These are phyloP conservation scores for Endocladia muricata DNA, from an alignment of 31 red algal genomes.

Conservation along the genomic window DNA sequence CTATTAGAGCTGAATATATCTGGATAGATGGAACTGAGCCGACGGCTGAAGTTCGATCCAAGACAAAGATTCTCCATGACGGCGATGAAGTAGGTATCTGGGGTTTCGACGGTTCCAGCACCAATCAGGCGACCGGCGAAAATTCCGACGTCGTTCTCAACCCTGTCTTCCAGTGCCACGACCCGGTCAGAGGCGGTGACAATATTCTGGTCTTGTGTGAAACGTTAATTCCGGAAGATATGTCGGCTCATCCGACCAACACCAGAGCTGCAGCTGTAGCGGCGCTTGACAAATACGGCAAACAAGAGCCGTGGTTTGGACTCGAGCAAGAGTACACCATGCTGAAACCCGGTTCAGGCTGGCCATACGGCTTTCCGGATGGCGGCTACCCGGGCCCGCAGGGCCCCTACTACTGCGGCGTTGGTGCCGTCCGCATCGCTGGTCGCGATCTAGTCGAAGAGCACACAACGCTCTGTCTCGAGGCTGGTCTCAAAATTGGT, in stretches of 20 bases:
- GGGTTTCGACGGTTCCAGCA: slow-evolving; percentile 93
- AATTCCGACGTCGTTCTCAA: slow-evolving; percentile 67
- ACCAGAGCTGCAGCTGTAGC: slow-evolving; percentile 39
- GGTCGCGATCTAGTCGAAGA: slow-evolving; percentile 83
- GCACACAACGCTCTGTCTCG: slow-evolving; percentile 64
- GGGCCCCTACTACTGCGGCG: slow-evolving; percentile 96
- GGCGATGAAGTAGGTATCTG: slow-evolving; percentile 58
- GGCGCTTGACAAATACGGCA: slow-evolving; percentile 66
- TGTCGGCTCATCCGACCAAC: slow-evolving; percentile 60
- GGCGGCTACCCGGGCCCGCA: slow-evolving; percentile 82
- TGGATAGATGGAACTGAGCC: slow-evolving; percentile 84
- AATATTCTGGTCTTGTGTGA: slow-evolving; percentile 84
- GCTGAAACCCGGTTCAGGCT: slow-evolving; percentile 52
- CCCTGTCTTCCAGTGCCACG: slow-evolving; percentile 62
- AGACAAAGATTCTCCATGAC: slow-evolving; percentile 13
- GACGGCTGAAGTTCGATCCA: slow-evolving; percentile 56
- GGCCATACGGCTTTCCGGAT: slow-evolving; percentile 89
- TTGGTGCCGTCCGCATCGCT: slow-evolving; percentile 58
- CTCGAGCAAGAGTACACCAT: slow-evolving; percentile 98
- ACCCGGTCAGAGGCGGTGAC: slow-evolving; percentile 69
- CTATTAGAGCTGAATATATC: slow-evolving; percentile 93
- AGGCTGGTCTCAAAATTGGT: slow-evolving; percentile 82
- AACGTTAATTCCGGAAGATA: slow-evolving; percentile 61
- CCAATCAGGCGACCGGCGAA: slow-evolving; percentile 78
- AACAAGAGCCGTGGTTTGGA: slow-evolving; percentile 85